These are phyloP conservation scores for Combretum micranthum DNA, from an alignment of 345 rosid genomes.

Conservation along the genomic window DNA sequence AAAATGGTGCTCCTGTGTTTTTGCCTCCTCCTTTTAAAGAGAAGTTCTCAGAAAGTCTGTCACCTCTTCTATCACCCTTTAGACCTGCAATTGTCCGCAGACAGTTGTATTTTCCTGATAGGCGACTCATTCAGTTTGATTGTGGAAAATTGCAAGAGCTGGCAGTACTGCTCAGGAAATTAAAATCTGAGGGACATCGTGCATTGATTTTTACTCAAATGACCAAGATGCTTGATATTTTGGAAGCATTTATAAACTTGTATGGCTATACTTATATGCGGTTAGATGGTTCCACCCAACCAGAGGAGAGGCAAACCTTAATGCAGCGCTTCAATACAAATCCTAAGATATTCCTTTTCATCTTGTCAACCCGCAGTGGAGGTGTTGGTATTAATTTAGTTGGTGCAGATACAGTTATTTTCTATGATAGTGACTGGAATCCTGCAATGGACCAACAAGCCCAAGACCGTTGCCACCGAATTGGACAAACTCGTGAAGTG, in stretches of 20 bases:
- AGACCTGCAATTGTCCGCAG: constrained; percentile 95
- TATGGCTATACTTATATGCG: constrained; percentile 99
- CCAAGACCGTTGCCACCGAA: constrained; percentile 99
- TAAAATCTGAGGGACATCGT: constrained; percentile 94
- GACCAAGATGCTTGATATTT: constrained; percentile 98
- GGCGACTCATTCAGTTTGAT: constrained; percentile 97
- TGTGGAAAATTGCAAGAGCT: constrained; percentile 99
- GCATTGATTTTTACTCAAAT: constrained; percentile 98
- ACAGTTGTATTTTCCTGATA: constrained; percentile 96
- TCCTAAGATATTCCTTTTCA: constrained; percentile 94
- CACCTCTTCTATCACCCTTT: constrained; percentile 73
- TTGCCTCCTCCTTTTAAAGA: constrained; percentile 50
- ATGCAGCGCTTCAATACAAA: constrained; percentile 99
- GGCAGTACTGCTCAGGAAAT: constrained; percentile 70
- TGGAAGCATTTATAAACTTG: constrained; percentile 94
- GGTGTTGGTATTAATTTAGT: constrained; percentile 99
- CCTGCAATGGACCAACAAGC: constrained; percentile 99
- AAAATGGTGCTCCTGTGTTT: constrained; percentile 49
- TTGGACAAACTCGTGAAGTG: constrained; percentile 99
- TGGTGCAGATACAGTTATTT: constrained; percentile 99
- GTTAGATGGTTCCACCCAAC: constrained; percentile 97
- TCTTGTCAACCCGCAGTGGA: constrained; percentile 98
- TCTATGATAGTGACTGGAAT: constrained; percentile 99
- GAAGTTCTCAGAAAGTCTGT: constrained; percentile 55
- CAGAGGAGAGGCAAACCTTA: constrained; percentile 98